Percentiles rank a stretch among this genome's conserved stretches.
Evolutionary conservation across 2,329 filamentous ascomycete species (phyloP).

Genomic region (Leptodontidium sp.): DNA sequence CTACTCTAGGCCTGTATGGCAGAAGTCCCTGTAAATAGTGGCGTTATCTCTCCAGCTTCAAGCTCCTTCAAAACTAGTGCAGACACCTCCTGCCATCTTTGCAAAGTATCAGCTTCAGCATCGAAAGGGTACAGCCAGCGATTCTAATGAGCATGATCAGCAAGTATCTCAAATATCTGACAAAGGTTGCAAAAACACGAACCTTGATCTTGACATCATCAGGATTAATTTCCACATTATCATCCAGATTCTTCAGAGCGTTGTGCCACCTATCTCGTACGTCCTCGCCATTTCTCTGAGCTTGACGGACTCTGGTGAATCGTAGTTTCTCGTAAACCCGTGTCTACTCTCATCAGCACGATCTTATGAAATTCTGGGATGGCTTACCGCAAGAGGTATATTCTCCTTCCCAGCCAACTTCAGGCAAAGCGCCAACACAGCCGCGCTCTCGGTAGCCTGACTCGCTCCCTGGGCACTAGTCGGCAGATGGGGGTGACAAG

Average conservation of each 20-base stretch:
- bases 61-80: conserved; percentile 49
- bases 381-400: conserved; percentile 50
- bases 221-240: conserved; percentile 54
- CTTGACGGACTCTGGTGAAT: conserved; percentile 51
- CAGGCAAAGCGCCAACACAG: conserved; percentile 54
- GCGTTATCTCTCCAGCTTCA: conserved; percentile 49
- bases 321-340: conserved; percentile 54
- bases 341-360: conserved; percentile 44
- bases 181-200: conserved; percentile 7
- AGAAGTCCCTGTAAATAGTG: conserved; percentile 44
- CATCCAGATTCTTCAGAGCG: conserved; percentile 52
- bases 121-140: conserved; percentile 57
- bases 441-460: conserved; percentile 62
- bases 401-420: conserved; percentile 52
- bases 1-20: background rate
- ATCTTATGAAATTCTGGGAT: background rate
- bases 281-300: conserved; percentile 55
- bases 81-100: conserved; percentile 54
- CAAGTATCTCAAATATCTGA: background rate
- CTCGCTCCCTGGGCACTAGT: conserved; percentile 62
- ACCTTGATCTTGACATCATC: conserved; percentile 55
- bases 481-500: conserved; percentile 62
- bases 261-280: conserved; percentile 55
- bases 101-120: conserved; percentile 53
- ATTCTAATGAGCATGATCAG: conserved; percentile 46